These are phyloP conservation scores for Blastobotrys illinoisensis DNA, from an alignment of 1,139 yeast species.

Conservation along the genomic window DNA sequence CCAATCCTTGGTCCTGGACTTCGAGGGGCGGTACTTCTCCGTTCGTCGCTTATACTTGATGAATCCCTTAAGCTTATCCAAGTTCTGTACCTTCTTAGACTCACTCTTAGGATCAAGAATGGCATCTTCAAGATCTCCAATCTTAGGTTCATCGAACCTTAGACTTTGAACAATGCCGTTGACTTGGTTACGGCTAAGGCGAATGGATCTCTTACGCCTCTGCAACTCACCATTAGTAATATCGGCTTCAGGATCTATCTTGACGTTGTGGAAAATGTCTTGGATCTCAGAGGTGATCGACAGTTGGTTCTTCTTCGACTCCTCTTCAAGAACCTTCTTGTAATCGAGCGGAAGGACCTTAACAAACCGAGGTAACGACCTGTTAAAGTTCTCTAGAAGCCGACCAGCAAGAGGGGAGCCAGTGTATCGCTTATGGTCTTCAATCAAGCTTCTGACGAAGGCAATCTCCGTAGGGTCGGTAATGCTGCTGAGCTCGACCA, in stretches of 20 bases:
- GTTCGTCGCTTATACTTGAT: slow-evolving; percentile 88
- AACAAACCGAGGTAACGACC: slow-evolving; percentile 82
- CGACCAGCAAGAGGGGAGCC: slow-evolving; percentile 85
- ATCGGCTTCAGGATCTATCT: slow-evolving; percentile 78
- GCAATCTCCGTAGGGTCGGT: slow-evolving; percentile 92
- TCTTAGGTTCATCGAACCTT: slow-evolving; percentile 69
- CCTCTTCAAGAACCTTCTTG: slow-evolving; percentile 80
- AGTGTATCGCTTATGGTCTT: slow-evolving; percentile 93
- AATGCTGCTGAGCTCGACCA: slow-evolving; percentile 72
- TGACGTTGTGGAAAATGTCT: slow-evolving; percentile 58
- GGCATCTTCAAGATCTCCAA: slow-evolving; percentile 85
- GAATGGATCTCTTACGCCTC: slow-evolving; percentile 16
- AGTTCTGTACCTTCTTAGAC: slow-evolving; percentile 52
- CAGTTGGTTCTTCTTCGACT: slow-evolving; percentile 60
- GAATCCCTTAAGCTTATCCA: slow-evolving; percentile 85
- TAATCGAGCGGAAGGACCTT: slow-evolving; percentile 91
- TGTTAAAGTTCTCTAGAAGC: slow-evolving; percentile 78
- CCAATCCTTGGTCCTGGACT: slow-evolving; percentile 84
- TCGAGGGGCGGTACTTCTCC: slow-evolving; percentile 78
- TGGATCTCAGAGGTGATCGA: slow-evolving; percentile 49
- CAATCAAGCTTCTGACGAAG: slow-evolving; percentile 85
- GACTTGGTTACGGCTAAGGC: slow-evolving; percentile 13
- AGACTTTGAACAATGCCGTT: slow-evolving; percentile 22
- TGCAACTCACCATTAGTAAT: slow-evolving; percentile 78
- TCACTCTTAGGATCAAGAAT: slow-evolving; percentile 63